A percentile compares a stretch with the other conserved stretches of the same genome.
Conservation (phyloP, 2,329 filamentous ascomycete species). For the Helotiales sp. region DNA sequence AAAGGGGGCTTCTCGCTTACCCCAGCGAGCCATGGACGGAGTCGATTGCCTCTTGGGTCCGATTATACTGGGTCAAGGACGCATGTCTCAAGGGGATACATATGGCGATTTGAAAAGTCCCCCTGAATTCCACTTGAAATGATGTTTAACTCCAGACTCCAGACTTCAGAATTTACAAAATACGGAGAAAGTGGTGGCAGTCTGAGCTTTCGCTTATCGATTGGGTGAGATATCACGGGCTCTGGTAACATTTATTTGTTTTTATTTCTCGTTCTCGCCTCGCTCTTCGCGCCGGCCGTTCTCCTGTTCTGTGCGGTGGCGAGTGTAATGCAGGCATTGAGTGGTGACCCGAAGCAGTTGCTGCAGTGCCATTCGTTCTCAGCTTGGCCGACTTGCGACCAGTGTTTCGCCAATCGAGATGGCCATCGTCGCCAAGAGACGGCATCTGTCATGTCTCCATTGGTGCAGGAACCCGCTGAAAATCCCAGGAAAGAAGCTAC, state of each 20-base stretch:
- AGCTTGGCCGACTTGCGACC: background rate
- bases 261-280: background rate
- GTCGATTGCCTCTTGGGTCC: too few species aligned
- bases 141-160: too few species aligned
- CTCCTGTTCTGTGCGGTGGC: background rate
- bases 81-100: too few species aligned
- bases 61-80: too few species aligned
- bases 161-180: background rate
- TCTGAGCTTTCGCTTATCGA: background rate
- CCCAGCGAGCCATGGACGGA: too few species aligned
- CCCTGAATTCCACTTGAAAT: too few species aligned
- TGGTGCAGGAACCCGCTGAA: background rate
- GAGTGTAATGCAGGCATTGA: background rate
- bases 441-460: background rate
- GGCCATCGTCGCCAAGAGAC: background rate
- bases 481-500: background rate
- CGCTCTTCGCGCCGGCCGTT: background rate
- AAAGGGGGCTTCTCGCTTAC: background rate
- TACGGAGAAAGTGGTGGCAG: background rate
- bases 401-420: background rate
- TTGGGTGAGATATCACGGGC: too few species aligned
- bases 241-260: background rate
- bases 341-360: background rate
- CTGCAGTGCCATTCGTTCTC: background rate
- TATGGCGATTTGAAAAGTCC: too few species aligned